Conservation (phyloP, 2,329 filamentous ascomycete species). For the Sarocladium brachiariae region DNA sequence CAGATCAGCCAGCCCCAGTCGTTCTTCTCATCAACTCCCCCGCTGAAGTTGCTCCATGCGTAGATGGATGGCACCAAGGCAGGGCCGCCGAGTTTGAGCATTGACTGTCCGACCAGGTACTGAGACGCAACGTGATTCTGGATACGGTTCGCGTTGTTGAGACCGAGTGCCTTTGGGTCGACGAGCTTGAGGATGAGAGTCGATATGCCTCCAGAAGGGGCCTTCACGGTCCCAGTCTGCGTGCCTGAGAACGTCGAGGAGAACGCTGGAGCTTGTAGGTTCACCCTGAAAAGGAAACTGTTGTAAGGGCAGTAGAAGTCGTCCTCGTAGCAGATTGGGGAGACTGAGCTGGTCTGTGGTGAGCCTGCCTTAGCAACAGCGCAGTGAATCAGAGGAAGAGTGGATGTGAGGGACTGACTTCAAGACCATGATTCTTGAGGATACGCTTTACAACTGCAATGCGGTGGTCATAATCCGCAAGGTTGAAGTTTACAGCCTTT, state of each 20-base stretch:
- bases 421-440: no score
- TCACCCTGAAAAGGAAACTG: neutral
- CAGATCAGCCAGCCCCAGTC: neutral
- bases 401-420: no score
- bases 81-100: neutral
- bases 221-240: neutral
- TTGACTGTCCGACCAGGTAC: neutral
- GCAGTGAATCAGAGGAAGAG: no score
- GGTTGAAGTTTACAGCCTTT: no score
- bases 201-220: neutral
- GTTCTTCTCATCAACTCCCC: neutral
- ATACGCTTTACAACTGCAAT: no score
- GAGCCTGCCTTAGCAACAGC: no score
- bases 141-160: neutral
- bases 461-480: no score
- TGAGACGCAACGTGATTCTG: neutral
- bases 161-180: neutral
- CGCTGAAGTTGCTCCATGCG: neutral
- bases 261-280: neutral
- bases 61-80: neutral
- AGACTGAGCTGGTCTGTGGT: neutral
- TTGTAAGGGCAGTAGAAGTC: neutral
- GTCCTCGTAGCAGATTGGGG: neutral
- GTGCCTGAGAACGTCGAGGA: neutral
- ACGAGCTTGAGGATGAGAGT: neutral